phyloP scores from a whole-genome alignment of 805 yeast genomes.

The Metschnikowia matae region DNA sequence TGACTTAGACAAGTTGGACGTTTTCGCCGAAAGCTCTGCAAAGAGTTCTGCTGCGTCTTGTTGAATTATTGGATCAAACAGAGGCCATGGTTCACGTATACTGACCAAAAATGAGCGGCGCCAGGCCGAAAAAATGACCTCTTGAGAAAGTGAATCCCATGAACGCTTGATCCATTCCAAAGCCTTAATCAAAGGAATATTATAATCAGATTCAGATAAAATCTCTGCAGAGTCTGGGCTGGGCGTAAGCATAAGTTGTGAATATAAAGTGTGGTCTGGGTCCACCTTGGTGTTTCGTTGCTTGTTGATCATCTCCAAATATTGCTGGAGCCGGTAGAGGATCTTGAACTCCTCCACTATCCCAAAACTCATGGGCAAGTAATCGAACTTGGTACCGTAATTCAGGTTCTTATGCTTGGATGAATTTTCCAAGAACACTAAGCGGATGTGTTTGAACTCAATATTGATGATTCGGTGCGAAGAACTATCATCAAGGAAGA shows the following conservation, averaged over 20 bases:
- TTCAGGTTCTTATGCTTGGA: conserved; percentile 36
- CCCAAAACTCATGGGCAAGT: conserved; percentile 62
- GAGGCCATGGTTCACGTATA: conserved; percentile 28
- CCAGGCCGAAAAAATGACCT: conserved; percentile 34
- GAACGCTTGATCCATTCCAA: conserved; percentile 56
- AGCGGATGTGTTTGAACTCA: conserved; percentile 32
- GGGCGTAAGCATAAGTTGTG: not conserved
- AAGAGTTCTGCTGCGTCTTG: conserved; percentile 15
- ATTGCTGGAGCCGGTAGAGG: conserved; percentile 55
- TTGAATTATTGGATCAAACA: conserved; percentile 10
- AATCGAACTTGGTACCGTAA: conserved; percentile 43
- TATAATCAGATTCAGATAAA: conserved; percentile 38
- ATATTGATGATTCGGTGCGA: conserved; percentile 52
- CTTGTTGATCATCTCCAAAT: conserved; percentile 39
- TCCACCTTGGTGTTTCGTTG: conserved; percentile 12
- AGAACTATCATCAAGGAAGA: conserved; percentile 58
- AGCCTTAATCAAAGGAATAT: conserved; percentile 50
- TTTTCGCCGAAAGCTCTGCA: conserved; percentile 3
- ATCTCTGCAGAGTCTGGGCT: conserved; percentile 22
- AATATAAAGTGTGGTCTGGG: conserved; percentile 4
- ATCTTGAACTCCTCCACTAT: conserved; percentile 59
- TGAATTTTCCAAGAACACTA: conserved; percentile 37
- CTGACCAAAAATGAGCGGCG: conserved; percentile 31
- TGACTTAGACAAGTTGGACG: conserved; percentile 21
- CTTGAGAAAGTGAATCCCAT: conserved; percentile 44